Evolutionary conservation across 192 early-diverging fungal genomes (phyloP), one percentile per base, ranked within the genome.

Genomic region (Obelidium mucronatum): DNA sequence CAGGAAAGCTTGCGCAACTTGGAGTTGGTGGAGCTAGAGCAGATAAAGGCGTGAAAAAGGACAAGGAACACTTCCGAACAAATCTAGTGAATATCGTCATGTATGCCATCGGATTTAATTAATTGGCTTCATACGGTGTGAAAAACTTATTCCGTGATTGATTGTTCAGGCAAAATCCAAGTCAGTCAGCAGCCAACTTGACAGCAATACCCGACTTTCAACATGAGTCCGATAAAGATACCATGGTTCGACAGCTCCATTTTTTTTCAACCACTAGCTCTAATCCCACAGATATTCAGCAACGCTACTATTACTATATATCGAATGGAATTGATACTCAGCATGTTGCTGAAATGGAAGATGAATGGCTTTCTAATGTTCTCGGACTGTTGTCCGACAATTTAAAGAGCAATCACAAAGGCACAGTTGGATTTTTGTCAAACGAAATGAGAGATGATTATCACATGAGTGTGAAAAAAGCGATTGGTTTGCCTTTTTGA

Each of bases 261-360:
- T 76, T 68, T 62, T 78, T 31, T n/a, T 28, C 44, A 58, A 13
- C 15, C 15, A 59, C 37, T 40, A 42, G 52, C 55, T 58, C 48
- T 51, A 33, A 6, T 65, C 63, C 8, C 37, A 75, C 24, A 60
- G 24, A 13, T n/a, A 19, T 40, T 22, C 65, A 90, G 89, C 89
- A 90, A 86, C 81, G 87, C 34, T 90, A 90, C 78, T 89, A 90
- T 73, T 90, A 89, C 78, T 90, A 89, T 77, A 88, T 90, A 34
- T 81, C 85, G 6, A 90, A 90, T 67, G 89, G 89, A 22, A 84
- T 90, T 15, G 89, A 90, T 66, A 90, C 89, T 22, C 80, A 84
- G 33, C 84, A 86, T 74, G 89, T 90, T 13, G 87, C 89, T 4
- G 83, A 89, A 53, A 90, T 90, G 89, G 85, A 90, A 66, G 78